phyloP scores from a whole-genome alignment of 176 grass and related monocot genomes.

The Aegilops longissima region DNA sequence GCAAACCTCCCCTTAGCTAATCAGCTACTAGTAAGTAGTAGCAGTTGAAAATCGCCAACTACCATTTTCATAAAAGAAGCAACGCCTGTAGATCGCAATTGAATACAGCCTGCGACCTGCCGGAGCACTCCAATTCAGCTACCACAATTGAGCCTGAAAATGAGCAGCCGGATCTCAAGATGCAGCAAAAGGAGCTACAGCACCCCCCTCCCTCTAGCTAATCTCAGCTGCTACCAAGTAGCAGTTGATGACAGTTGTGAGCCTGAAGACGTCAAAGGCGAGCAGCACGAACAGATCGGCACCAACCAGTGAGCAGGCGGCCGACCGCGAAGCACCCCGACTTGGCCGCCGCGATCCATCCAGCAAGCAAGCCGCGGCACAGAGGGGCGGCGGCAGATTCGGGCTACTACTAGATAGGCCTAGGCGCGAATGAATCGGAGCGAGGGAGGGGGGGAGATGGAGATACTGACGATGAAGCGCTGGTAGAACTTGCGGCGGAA shows the following conservation, averaged over 20 bases:
- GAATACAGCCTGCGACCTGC: not conserved
- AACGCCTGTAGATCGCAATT: not conserved
- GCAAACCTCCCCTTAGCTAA: no score
- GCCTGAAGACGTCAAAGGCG: not conserved
- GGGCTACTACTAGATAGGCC: no score
- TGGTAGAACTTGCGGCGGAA: constrained; percentile 98
- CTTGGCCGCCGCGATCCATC: not conserved
- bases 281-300: not conserved
- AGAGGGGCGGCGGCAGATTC: not conserved
- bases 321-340: not conserved
- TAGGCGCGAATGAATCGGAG: no score
- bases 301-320: not conserved
- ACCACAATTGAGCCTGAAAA: not conserved
- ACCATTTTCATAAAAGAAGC: not conserved
- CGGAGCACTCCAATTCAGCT: not conserved
- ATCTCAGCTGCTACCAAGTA: not conserved
- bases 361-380: no score
- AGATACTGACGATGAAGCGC: constrained; percentile 35
- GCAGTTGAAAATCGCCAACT: not conserved
- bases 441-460: not conserved
- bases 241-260: not conserved
- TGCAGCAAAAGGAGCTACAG: not conserved
- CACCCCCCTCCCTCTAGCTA: no score
- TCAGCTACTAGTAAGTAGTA: not conserved
- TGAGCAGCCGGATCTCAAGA: not conserved